phyloP scores from a whole-genome alignment of 2,329 filamentous ascomycete species.

The Clarireedia hainanense region DNA sequence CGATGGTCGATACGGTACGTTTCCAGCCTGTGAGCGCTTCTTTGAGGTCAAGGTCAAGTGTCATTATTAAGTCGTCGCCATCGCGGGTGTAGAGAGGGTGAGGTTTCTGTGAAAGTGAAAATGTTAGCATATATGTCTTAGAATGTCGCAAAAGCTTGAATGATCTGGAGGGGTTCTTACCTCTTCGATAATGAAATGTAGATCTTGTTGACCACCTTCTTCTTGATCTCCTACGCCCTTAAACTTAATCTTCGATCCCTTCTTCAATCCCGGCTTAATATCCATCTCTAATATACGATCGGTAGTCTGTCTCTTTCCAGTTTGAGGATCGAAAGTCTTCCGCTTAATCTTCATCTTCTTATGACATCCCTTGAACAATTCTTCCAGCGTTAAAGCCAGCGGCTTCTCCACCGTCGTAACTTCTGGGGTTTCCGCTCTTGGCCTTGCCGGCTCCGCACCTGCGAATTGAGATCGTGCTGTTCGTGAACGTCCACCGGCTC shows the following conservation, averaged over 20 bases:
- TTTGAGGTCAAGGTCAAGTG: constrained; percentile 77
- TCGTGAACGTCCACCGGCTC: constrained; percentile 38
- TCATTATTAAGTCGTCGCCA: constrained; percentile 77
- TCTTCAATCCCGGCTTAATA: constrained; percentile 92
- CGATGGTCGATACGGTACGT: constrained; percentile 86
- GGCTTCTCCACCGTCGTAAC: constrained; percentile 85
- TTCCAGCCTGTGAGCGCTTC: constrained; percentile 93
- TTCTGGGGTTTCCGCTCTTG: constrained; percentile 58
- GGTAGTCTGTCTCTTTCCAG: constrained; percentile 74
- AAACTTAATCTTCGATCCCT: constrained; percentile 97
- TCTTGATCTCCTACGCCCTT: constrained; percentile 96
- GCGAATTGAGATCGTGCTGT: constrained; percentile 30
- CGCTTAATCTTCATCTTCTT: constrained; percentile 99
- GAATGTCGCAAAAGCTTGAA: not conserved
- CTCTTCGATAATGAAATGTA: constrained; percentile 93
- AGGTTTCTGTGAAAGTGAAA: constrained; percentile 54
- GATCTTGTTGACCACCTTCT: constrained; percentile 88
- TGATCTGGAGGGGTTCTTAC: constrained; percentile 42
- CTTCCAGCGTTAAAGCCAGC: constrained; percentile 74
- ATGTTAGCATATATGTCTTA: not conserved
- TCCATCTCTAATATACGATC: constrained; percentile 91
- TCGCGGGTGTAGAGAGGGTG: constrained; percentile 80
- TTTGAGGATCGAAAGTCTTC: constrained; percentile 78
- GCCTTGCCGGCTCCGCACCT: constrained; percentile 33
- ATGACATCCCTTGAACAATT: constrained; percentile 75